Evolutionary conservation across 2,329 filamentous ascomycete genomes (phyloP), one percentile per base, ranked within the genome.

Genomic region (Sporothrix sp.): DNA sequence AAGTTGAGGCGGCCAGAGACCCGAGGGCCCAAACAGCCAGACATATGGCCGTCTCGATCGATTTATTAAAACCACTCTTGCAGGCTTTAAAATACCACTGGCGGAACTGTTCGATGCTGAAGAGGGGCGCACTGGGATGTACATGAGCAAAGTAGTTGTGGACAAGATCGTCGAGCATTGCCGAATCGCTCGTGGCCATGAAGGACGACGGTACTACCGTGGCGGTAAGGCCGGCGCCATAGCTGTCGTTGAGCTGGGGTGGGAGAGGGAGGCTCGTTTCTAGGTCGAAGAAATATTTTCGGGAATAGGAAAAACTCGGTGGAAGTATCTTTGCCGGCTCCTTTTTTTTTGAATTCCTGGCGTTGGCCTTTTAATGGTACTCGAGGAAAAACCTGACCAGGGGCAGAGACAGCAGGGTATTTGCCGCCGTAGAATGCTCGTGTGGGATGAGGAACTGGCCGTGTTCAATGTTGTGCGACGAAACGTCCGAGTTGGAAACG

Each of bases 21-120:
- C 66, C 66, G n/a, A 68, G 53, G 23, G 65, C 63, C 48, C 66
- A 68, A 0, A 67, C 63, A 33, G 60, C 63, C 11, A 67, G 59
- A 48, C 66, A 68, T 30, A 68, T 63, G 4, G 66, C 59, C 4
- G 61, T 64, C 28, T 60, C 61, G 18, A 63, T 57, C 60, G 57
- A 18, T 13, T 58, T 13, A 36, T 57, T 37, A 18, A 60, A 51
- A n/a, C 43, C 58, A 14, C 55, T 50, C 13, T 61, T 58, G 21
- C 61, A 43, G 32, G 65, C 52, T 11, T 53, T 55, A 3, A 49
- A 55, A 30, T 63, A 60, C 62, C 65, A 65, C 2, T 50, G 45
- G 14, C 57, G 54, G 27, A 66, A 64, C 30, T 56, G 56, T 23
- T 54, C 54, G 18, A 54, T 56, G 8, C 62, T 59, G 33, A 68